Conservation (phyloP, 1,284 basidiomycete genomes). For the Coriolopsis trogii region DNA sequence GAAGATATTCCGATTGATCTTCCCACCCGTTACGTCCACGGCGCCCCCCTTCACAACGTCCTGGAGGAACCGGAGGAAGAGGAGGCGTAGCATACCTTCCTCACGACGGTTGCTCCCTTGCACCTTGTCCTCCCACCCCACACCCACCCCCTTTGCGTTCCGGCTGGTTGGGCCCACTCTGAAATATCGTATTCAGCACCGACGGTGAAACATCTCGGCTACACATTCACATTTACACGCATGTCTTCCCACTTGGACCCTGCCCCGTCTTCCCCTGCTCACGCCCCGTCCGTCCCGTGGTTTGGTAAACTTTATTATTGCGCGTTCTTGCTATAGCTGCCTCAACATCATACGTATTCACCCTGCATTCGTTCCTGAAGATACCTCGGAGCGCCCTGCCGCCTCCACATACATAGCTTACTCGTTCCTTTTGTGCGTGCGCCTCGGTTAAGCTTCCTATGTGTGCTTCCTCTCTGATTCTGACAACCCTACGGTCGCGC, state of each 20-base stretch:
- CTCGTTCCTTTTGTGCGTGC: constrained; percentile 25
- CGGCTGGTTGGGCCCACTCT: constrained; percentile 22
- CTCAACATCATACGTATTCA: constrained; percentile 22
- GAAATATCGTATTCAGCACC: constrained; percentile 26
- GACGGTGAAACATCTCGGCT: constrained; percentile 18
- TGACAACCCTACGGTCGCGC: no score
- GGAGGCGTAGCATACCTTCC: constrained; percentile 23
- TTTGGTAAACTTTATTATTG: neutral
- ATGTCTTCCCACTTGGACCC: neutral
- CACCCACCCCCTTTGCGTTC: constrained; percentile 4
- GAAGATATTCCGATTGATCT: constrained; percentile 32
- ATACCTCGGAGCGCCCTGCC: constrained; percentile 23
- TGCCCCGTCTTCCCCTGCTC: no score
- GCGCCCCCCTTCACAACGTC: constrained; percentile 86
- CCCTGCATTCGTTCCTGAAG: constrained; percentile 21
- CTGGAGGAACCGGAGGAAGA: constrained; percentile 77
- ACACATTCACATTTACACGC: neutral
- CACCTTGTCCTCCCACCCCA: neutral
- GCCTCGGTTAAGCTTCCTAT: no score
- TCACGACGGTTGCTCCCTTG: constrained; percentile 18
- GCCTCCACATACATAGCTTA: constrained; percentile 15
- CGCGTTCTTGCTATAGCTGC: constrained; percentile 8
- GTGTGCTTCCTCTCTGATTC: no score
- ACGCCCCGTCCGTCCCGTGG: constrained; percentile 13
- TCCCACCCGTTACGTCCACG: constrained; percentile 81